Evolutionary conservation across 768 basidiomycete genomes (phyloP).

Genomic region (Tricholoma hemisulphureum): DNA sequence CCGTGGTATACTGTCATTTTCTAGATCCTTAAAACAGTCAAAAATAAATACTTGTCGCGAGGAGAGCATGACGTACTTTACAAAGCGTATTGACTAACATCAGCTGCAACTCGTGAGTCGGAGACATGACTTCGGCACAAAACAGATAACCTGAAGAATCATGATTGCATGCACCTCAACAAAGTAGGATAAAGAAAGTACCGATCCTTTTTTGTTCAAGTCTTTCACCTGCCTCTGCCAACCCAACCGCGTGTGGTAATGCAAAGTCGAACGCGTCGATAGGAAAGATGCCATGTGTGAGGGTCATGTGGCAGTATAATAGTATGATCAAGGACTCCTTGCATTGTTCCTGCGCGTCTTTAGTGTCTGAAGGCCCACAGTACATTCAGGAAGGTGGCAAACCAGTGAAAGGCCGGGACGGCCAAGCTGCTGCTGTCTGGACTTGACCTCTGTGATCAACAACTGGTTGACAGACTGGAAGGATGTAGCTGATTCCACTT

Average conservation of each 20-base stretch:
- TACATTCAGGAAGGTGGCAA: constrained; percentile 27
- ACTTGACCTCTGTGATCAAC: constrained; percentile 57
- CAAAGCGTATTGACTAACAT: constrained; percentile 87
- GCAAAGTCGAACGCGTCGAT: constrained; percentile 63
- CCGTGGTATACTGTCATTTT: constrained; percentile 49
- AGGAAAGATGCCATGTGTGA: constrained; percentile 41
- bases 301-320: constrained; percentile 63
- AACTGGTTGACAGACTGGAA: constrained; percentile 59
- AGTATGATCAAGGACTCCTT: constrained; percentile 68
- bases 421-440: constrained; percentile 52
- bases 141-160: constrained; percentile 69
- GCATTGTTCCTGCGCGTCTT: constrained; percentile 51
- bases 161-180: neutral
- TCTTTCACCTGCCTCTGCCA: constrained; percentile 67
- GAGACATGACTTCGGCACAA: constrained; percentile 70
- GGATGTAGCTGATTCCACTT: constrained; percentile 62
- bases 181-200: constrained; percentile 21
- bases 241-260: constrained; percentile 69
- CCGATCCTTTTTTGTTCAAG: constrained; percentile 69
- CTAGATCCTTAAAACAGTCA: constrained; percentile 52
- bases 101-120: constrained; percentile 65
- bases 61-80: constrained; percentile 47
- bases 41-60: neutral
- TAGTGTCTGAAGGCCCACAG: constrained; percentile 2
- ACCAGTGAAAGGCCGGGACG: constrained; percentile 54